Evolutionary conservation across 2,329 filamentous ascomycete genomes (phyloP).

Genomic region (Arthrobotrys musiformis): DNA sequence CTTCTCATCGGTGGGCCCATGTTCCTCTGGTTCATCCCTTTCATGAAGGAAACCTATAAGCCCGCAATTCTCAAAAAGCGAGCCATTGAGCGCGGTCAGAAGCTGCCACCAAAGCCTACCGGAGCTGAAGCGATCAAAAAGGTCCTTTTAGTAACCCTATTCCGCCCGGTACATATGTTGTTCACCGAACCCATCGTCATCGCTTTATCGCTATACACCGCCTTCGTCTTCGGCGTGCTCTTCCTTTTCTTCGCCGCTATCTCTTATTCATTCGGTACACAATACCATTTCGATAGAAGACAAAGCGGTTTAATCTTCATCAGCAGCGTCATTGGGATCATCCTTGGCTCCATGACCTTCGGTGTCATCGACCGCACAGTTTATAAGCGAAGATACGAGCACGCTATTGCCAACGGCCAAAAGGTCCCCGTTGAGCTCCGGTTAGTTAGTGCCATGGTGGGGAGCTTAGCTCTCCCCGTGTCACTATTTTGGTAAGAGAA

Average conservation of each 20-base stretch:
- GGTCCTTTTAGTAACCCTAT: conserved; percentile 75
- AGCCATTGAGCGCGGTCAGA: conserved; percentile 68
- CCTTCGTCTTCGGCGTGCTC: conserved; percentile 75
- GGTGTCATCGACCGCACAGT: conserved; percentile 56
- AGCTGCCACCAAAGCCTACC: conserved; percentile 65
- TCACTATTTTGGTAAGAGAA: conserved; percentile 67
- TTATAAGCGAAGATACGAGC: conserved; percentile 55
- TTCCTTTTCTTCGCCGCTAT: conserved; percentile 74
- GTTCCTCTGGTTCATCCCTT: conserved; percentile 68
- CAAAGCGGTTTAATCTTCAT: conserved; percentile 58
- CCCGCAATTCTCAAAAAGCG: conserved; percentile 70
- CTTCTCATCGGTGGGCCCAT: conserved; percentile 75
- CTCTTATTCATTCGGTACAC: conserved; percentile 57
- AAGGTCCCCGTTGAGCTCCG: conserved; percentile 68
- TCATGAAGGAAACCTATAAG: conserved; percentile 74
- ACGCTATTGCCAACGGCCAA: conserved; percentile 52
- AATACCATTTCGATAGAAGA: conserved; percentile 57
- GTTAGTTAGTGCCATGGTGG: conserved; percentile 71
- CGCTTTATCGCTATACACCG: conserved; percentile 75
- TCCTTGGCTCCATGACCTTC: conserved; percentile 57
- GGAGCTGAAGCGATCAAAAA: conserved; percentile 67
- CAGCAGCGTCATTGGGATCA: conserved; percentile 55
- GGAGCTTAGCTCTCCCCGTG: conserved; percentile 67
- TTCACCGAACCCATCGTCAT: conserved; percentile 77
- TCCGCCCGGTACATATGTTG: conserved; percentile 78